Conservation (phyloP, 495 filamentous ascomycete genomes). For the Xylaria grammica region DNA sequence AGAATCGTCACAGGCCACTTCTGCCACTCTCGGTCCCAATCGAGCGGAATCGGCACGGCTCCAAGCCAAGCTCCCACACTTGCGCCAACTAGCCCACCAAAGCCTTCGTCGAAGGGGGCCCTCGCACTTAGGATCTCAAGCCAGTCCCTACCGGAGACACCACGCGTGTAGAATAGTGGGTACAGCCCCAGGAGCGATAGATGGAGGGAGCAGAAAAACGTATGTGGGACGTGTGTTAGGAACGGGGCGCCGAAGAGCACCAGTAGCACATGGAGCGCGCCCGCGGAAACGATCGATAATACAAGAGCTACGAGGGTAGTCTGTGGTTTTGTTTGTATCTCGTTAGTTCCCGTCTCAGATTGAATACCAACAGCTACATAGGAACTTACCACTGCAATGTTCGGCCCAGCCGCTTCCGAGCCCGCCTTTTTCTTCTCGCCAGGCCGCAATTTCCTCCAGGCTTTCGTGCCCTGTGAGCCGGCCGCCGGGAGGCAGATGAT, state of each 20-base stretch:
- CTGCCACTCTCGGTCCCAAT: conserved; percentile 97
- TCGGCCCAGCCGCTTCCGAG: conserved; percentile 39
- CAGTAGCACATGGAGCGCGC: conserved; percentile 66
- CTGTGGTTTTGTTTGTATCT: conserved; percentile 46
- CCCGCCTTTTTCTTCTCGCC: conserved; percentile 52
- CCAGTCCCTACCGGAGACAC: conserved; percentile 78
- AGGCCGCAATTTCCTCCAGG: conserved; percentile 41
- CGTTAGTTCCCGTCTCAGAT: conserved; percentile 15
- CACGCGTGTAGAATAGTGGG: conserved; percentile 81
- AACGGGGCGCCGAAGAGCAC: conserved; percentile 91
- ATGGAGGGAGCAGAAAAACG: conserved; percentile 78
- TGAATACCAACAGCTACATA: conserved; percentile 15
- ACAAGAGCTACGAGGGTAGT: conserved; percentile 65
- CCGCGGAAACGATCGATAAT: conserved; percentile 61
- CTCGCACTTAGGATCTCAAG: conserved; percentile 64
- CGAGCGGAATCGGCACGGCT: conserved; percentile 90
- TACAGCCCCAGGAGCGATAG: conserved; percentile 75
- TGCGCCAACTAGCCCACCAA: conserved; percentile 68
- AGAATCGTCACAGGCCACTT: conserved; percentile 91
- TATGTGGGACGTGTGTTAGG: conserved; percentile 80
- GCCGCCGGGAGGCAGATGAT: conserved; percentile 75
- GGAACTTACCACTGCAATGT: conserved; percentile 42
- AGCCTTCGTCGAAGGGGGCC: conserved; percentile 68
- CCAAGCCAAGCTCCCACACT: conserved; percentile 76
- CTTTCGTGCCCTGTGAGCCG: conserved; percentile 47